A percentile compares a stretch with the other conserved stretches of the same genome.
phyloP scores from a whole-genome alignment of 2,329 filamentous ascomycete genomes.

The Aspergillus sergii region DNA sequence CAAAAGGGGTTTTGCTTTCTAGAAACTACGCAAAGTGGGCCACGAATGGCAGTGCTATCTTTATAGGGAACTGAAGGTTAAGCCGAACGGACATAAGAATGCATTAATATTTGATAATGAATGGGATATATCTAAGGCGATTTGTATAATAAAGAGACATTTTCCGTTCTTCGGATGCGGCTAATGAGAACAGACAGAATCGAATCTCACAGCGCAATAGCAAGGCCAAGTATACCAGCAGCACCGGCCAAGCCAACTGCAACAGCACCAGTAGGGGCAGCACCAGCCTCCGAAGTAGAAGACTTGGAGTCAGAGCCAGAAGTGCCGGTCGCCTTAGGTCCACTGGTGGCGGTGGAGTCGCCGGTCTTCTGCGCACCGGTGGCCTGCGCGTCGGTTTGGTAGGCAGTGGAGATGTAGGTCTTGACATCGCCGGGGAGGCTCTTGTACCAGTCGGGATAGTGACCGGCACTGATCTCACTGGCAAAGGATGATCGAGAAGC shows the following conservation, averaged over 20 bases:
- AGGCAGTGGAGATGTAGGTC: slow-evolving; percentile 21
- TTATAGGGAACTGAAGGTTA: background rate
- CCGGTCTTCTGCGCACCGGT: slow-evolving; percentile 4
- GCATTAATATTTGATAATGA: background rate
- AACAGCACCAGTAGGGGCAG: slow-evolving; percentile 21
- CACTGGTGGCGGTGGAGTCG: slow-evolving; percentile 1
- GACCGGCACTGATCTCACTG: slow-evolving; percentile 25
- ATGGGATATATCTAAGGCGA: background rate
- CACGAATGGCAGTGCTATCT: background rate
- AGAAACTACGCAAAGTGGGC: background rate
- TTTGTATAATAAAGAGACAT: background rate
- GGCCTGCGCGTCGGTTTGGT: slow-evolving; percentile 1
- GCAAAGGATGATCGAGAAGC: slow-evolving; percentile 23
- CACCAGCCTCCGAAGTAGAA: slow-evolving; percentile 17
- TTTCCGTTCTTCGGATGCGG: background rate
- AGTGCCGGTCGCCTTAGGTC: slow-evolving; percentile 1
- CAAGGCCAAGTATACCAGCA: slow-evolving; percentile 25
- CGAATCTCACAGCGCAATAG: slow-evolving; percentile 23
- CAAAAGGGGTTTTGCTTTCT: no score
- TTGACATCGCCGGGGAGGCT: slow-evolving; percentile 30
- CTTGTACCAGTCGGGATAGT: slow-evolving; percentile 31
- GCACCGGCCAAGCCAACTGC: slow-evolving; percentile 24
- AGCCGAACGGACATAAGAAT: background rate
- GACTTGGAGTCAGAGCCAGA: slow-evolving; percentile 4
- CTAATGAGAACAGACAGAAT: background rate